These are phyloP conservation scores for Thermomyces lanuginosus DNA, from an alignment of 2,329 filamentous ascomycete genomes.

Conservation along the genomic window DNA sequence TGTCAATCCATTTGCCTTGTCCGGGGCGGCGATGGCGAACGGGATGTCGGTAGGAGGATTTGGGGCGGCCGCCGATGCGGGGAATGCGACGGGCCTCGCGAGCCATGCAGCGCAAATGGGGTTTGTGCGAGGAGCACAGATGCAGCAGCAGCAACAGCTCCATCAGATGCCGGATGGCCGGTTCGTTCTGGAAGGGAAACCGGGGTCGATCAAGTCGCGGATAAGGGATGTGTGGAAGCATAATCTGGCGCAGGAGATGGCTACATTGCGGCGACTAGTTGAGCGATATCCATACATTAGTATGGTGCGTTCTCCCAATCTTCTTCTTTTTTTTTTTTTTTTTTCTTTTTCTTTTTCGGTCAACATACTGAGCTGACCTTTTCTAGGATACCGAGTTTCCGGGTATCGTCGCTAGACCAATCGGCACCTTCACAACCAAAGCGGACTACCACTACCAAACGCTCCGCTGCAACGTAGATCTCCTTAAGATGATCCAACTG, in stretches of 20 bases:
- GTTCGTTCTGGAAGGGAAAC: conserved; percentile 38
- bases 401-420: conserved; percentile 88
- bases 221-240: conserved; percentile 95
- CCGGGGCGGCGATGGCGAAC: conserved; percentile 36
- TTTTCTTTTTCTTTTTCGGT: no score
- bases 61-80: conserved; percentile 40
- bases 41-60: conserved; percentile 42
- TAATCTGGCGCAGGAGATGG: conserved; percentile 85
- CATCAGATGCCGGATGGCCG: conserved; percentile 36
- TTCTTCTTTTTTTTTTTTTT: neutral
- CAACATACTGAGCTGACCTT: conserved; percentile 3
- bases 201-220: conserved; percentile 49
- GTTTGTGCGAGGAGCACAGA: conserved; percentile 58
- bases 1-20: conserved; percentile 47
- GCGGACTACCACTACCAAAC: conserved; percentile 99
- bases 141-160: conserved; percentile 43
- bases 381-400: conserved; percentile 89
- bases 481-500: conserved; percentile 94
- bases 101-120: conserved; percentile 79
- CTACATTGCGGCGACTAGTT: conserved; percentile 60
- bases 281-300: conserved; percentile 91
- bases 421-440: conserved; percentile 86
- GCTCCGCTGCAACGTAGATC: conserved; percentile 87
- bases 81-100: conserved; percentile 52
- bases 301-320: conserved; percentile 51